phyloP scores from a whole-genome alignment of 129 eudicot species.

The Solidago caesia region DNA sequence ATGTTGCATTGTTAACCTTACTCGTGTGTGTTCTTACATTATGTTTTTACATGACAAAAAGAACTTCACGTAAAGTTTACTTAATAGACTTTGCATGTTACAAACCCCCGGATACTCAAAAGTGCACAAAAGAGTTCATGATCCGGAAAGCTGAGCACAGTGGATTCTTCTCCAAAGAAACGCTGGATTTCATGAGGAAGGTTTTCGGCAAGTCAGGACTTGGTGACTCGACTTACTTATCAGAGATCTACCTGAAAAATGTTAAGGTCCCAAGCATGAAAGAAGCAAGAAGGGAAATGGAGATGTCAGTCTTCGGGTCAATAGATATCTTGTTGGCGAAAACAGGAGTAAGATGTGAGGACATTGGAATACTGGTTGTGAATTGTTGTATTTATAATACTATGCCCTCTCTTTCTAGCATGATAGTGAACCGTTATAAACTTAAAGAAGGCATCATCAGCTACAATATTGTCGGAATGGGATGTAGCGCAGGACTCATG shows the following conservation, averaged over 20 bases:
- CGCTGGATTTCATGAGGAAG: slow-evolving; percentile 36
- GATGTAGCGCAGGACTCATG: slow-evolving; percentile 61
- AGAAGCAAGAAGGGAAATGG: slow-evolving; percentile 49
- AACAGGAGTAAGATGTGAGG: slow-evolving; percentile 36
- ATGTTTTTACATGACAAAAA: slow-evolving; percentile 23
- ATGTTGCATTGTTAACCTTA: slow-evolving; percentile 16
- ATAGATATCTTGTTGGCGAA: slow-evolving; percentile 48
- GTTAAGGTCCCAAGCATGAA: slow-evolving; percentile 22
- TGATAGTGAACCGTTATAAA: slow-evolving; percentile 59
- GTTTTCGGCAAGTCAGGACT: slow-evolving; percentile 40
- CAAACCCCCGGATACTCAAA: slow-evolving; percentile 44
- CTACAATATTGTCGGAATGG: slow-evolving; percentile 70
- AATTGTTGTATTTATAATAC: slow-evolving; percentile 49
- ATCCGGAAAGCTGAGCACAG: slow-evolving; percentile 19
- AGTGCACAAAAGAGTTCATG: slow-evolving; percentile 32
- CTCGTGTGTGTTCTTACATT: slow-evolving; percentile 11
- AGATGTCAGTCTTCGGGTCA: slow-evolving; percentile 55
- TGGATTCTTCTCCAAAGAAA: slow-evolving; percentile 37
- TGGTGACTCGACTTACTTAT: slow-evolving; percentile 51
- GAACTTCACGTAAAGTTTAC: slow-evolving; percentile 27
- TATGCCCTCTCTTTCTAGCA: slow-evolving; percentile 49
- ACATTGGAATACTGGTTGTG: slow-evolving; percentile 55
- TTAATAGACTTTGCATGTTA: slow-evolving; percentile 55
- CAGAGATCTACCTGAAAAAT: slow-evolving; percentile 33
- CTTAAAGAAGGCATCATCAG: slow-evolving; percentile 41